Percentiles rank a stretch among this genome's conserved stretches.
phyloP scores from a whole-genome alignment of 345 rosid genomes.

The Euphorbia lathyris region DNA sequence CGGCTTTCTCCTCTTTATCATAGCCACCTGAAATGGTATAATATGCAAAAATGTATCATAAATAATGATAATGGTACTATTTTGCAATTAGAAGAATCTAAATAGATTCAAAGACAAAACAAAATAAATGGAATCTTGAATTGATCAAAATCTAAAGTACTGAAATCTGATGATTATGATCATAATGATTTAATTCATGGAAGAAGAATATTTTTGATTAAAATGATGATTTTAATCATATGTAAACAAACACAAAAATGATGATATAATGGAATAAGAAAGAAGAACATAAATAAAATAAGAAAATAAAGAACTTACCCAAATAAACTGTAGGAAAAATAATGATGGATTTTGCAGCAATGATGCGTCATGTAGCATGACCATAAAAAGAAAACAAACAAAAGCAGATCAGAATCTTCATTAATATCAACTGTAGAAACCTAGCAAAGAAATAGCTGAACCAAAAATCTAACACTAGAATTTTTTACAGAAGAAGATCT shows the following conservation, averaged over 20 bases:
- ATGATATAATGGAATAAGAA: background rate
- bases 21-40: slow-evolving; percentile 60
- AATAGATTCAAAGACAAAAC: slow-evolving; percentile 17
- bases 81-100: slow-evolving; percentile 11
- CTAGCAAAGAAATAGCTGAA: background rate
- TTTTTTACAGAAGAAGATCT: slow-evolving; percentile 11
- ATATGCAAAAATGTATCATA: background rate
- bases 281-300: too few relatives aligned
- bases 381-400: slow-evolving; percentile 38
- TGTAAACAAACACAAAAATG: background rate
- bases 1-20: slow-evolving; percentile 93
- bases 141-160: slow-evolving; percentile 19
- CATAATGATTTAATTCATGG: slow-evolving; percentile 1
- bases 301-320: slow-evolving; percentile 46
- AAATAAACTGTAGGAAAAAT: slow-evolving; percentile 57
- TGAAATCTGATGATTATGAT: slow-evolving; percentile 7
- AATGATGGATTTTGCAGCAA: slow-evolving; percentile 45
- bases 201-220: slow-evolving; percentile 21
- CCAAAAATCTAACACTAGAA: background rate
- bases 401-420: slow-evolving; percentile 35
- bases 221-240: slow-evolving; percentile 27
- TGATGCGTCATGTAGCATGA: slow-evolving; percentile 41
- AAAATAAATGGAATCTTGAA: slow-evolving; percentile 17
- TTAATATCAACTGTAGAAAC: background rate
- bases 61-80: background rate